Percentiles rank a stretch among this genome's conserved stretches.
Evolutionary conservation across 2,329 filamentous ascomycete genomes (phyloP).

Genomic region (Aspergillus unguis): DNA sequence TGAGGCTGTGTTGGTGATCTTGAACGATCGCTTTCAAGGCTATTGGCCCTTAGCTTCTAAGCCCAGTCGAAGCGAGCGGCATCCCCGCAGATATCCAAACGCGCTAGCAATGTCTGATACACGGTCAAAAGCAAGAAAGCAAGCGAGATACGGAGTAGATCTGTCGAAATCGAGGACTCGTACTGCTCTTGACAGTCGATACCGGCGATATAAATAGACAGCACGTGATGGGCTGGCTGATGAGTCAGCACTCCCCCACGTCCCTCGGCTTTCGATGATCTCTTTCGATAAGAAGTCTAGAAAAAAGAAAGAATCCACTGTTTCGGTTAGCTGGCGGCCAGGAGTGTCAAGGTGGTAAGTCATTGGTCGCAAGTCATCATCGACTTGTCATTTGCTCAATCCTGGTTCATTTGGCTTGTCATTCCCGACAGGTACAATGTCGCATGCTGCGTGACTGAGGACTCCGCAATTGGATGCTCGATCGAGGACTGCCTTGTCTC

Average conservation of each 20-base stretch:
- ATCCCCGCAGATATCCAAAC: conserved; percentile 8
- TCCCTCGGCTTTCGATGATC: not conserved
- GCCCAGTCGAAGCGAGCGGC: conserved; percentile 1
- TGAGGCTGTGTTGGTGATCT: conserved; percentile 23
- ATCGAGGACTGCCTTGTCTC: conserved; percentile 1
- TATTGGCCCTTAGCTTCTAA: conserved; percentile 7
- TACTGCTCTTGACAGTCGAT: no score
- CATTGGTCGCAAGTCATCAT: not conserved
- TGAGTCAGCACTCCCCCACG: conserved; percentile 18
- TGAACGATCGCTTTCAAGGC: conserved; percentile 5
- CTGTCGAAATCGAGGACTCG: not conserved
- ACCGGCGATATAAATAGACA: conserved; percentile 15
- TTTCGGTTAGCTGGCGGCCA: conserved; percentile 3
- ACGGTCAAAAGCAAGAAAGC: not conserved
- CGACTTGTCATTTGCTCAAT: not conserved
- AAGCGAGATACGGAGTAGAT: not conserved
- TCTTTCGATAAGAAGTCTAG: conserved; percentile 7
- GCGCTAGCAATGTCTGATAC: conserved; percentile 3
- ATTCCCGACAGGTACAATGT: conserved; percentile 2
- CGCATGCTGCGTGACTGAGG: conserved; percentile 3
- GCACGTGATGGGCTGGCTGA: conserved; percentile 17
- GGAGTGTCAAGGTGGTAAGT: not conserved
- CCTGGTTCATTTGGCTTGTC: not conserved
- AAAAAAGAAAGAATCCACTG: conserved; percentile 1
- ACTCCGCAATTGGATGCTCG: conserved; percentile 8